phyloP scores from a whole-genome alignment of 116 monocot species.

The Cymodocea nodosa region DNA sequence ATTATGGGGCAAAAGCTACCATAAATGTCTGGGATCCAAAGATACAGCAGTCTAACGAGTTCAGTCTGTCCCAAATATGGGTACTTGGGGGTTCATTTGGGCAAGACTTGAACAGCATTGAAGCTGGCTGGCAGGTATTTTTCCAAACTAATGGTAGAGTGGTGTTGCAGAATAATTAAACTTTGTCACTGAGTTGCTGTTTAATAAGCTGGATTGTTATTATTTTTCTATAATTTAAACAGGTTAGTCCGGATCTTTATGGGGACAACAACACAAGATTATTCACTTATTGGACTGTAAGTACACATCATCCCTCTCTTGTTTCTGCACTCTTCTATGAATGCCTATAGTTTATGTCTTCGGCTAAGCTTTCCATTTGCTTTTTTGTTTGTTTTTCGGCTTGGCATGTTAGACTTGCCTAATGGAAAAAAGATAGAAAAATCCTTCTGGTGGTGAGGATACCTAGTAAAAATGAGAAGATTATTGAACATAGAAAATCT shows the following conservation, averaged over 20 bases:
- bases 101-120: constrained; percentile 39
- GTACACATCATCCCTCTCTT: constrained; percentile 6
- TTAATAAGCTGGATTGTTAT: background rate
- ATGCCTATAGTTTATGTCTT: background rate
- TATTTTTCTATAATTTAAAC: constrained; percentile 1
- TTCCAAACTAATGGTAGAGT: background rate
- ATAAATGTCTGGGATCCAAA: constrained; percentile 48
- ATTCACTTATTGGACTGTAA: constrained; percentile 88
- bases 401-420: background rate
- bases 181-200: background rate
- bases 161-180: background rate
- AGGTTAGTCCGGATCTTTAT: constrained; percentile 82
- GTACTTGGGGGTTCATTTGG: constrained; percentile 40
- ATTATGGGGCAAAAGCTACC: constrained; percentile 46
- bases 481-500: background rate
- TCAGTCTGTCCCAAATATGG: constrained; percentile 48
- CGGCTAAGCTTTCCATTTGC: background rate
- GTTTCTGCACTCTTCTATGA: background rate
- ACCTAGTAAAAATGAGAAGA: background rate
- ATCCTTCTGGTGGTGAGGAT: background rate
- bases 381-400: background rate
- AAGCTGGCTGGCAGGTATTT: constrained; percentile 56
- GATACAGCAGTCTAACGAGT: constrained; percentile 40
- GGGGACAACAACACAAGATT: constrained; percentile 76
- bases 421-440: background rate